Percentiles rank a stretch among this genome's conserved stretches.
phyloP scores from a whole-genome alignment of 805 yeast species.

The Myxozyma neotropica region DNA sequence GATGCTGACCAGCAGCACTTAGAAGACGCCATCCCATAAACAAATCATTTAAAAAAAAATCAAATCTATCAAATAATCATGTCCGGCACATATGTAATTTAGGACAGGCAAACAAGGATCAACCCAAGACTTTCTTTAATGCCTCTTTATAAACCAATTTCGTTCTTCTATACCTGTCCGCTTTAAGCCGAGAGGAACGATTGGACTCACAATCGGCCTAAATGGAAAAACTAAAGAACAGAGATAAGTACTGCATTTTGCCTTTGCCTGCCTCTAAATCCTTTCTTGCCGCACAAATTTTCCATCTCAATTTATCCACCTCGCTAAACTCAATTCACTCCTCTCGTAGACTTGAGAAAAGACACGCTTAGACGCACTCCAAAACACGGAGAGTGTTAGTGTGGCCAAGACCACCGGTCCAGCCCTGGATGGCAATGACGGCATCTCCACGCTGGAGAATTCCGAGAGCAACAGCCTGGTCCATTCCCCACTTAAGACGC shows the following conservation, averaged over 20 bases:
- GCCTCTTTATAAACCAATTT: no score
- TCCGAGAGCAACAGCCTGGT: constrained; percentile 84
- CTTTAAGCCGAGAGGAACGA: no score
- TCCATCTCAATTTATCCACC: not conserved
- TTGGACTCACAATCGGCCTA: no score
- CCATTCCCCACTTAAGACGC: constrained; percentile 90
- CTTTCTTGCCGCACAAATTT: not conserved
- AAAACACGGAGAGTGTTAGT: constrained; percentile 96
- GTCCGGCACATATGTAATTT: not conserved
- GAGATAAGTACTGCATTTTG: no score
- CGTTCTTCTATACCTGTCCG: no score
- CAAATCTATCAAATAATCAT: not conserved
- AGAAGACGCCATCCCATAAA: not conserved
- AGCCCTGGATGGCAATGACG: constrained; percentile 95
- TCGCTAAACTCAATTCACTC: not conserved
- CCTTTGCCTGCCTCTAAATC: not conserved
- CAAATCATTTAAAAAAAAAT: not conserved
- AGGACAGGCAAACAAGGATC: not conserved
- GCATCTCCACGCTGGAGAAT: constrained; percentile 84
- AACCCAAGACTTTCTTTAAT: not conserved
- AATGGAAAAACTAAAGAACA: no score
- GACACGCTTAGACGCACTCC: constrained; percentile 41
- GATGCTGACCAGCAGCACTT: not conserved
- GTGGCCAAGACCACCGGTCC: constrained; percentile 98
- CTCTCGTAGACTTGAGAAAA: not conserved